Evolutionary conservation across 78 protist genomes (phyloP), one percentile per base, ranked within the genome.

Genomic region (Dictyostelium discoideum): DNA sequence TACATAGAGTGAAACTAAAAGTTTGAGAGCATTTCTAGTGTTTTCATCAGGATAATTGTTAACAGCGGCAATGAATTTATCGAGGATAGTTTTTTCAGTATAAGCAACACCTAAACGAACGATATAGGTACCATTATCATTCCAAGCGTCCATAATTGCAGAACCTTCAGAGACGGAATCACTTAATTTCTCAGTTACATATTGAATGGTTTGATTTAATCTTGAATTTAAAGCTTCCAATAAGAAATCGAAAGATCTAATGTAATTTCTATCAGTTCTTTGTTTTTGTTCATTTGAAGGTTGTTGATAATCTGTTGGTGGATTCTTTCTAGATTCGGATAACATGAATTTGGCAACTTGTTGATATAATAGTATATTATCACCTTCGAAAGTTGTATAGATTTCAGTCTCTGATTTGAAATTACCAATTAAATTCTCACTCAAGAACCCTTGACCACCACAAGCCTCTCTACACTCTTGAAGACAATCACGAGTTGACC

Each of bases 401-500:
- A 92, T 92, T 37, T 92, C 96, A 10, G 85, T 86, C 20, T 92
- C 96, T 3, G 96, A 78, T 40, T 86, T 85, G 44, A 74, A 92
- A 7, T 57, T 50, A 57, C 96, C 96, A 40, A 92, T 92, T n/a
- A 85, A 20, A 48, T 86, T 92, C 5, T 84, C 92, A 37, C 88
- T 37, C 1, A 92, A 42, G 96, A 92, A 92, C 67, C 96, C 96
- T 67, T 86, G 96, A 11, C 96, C 96, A 74, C 96, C 96, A 67
- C 96, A 92, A 3, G 85, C 24, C 14, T 92, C 96, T 73, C 96
- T 77, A 48, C 86, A 48, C 10, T 86, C 92, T 65, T 85, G 93
- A 10, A 92, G 90, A 79, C 89, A 86, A 83, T 92, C 81, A 32
- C 96, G 40, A n/a, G 63, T 22, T 22, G 44, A 32, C 96, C 96